phyloP scores from a whole-genome alignment of 129 eudicot genomes.

The Pseudognaphalium luteoalbum region DNA sequence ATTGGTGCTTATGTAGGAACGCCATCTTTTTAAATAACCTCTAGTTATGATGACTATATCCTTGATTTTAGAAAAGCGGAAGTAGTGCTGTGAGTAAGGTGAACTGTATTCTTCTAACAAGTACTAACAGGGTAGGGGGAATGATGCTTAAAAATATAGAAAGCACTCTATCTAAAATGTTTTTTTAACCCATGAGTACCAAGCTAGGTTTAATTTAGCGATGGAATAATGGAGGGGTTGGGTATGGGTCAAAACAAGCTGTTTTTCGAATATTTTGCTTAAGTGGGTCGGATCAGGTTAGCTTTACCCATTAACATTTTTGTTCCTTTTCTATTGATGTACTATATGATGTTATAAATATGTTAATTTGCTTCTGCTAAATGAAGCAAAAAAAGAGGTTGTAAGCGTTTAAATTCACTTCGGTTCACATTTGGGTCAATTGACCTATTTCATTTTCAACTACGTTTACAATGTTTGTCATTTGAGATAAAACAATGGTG shows the following conservation, averaged over 20 bases:
- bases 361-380: neutral
- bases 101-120: neutral
- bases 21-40: slow-evolving; percentile 3
- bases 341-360: neutral
- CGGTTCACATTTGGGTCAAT: neutral
- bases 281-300: neutral
- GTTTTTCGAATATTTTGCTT: neutral
- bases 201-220: neutral
- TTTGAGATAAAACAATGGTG: neutral
- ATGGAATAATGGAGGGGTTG: neutral
- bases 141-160: neutral
- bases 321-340: neutral
- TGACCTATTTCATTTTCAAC: neutral
- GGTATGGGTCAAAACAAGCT: neutral
- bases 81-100: neutral
- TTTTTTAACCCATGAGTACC: neutral
- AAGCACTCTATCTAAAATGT: neutral
- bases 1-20: neutral
- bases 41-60: neutral
- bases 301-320: neutral
- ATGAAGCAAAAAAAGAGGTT: neutral
- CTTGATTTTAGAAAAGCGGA: neutral
- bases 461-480: neutral
- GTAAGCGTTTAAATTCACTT: neutral
- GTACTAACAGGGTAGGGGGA: neutral